A percentile compares a stretch with the other conserved stretches of the same genome.
Conservation (phyloP, 768 basidiomycete genomes). For the Auricularia heimuer region DNA sequence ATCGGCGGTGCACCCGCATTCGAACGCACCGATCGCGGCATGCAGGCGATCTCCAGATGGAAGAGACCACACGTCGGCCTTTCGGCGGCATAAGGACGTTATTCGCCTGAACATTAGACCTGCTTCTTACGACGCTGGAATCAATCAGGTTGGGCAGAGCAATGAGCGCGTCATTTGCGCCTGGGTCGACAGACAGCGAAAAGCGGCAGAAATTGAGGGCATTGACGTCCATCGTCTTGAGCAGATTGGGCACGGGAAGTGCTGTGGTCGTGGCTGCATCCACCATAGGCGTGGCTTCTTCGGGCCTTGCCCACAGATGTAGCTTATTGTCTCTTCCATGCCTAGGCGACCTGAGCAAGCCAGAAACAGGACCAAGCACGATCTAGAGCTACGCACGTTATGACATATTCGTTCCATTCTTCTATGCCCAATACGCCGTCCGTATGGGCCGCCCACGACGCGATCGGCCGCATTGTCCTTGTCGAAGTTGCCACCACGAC, state of each 20-base stretch:
- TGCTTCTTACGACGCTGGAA: slow-evolving; percentile 56
- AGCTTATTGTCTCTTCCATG: slow-evolving; percentile 83
- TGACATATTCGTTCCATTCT: slow-evolving; percentile 52
- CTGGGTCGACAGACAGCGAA: slow-evolving; percentile 33
- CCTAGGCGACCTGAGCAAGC: slow-evolving; percentile 25
- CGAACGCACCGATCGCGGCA: slow-evolving; percentile 67
- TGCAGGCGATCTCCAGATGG: slow-evolving; percentile 63
- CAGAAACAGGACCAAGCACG: not conserved
- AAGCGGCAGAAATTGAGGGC: slow-evolving; percentile 91
- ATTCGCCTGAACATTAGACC: not conserved
- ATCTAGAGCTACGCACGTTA: slow-evolving; percentile 56
- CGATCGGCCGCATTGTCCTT: slow-evolving; percentile 58
- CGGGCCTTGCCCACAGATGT: slow-evolving; percentile 56
- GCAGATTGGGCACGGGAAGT: slow-evolving; percentile 39
- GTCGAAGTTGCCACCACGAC: slow-evolving; percentile 71
- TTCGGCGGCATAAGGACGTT: slow-evolving; percentile 3
- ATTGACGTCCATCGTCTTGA: slow-evolving; percentile 78
- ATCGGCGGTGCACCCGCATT: slow-evolving; percentile 11
- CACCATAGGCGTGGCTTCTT: slow-evolving; percentile 41
- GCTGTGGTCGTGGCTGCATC: slow-evolving; percentile 45
- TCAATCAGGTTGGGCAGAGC: slow-evolving; percentile 86
- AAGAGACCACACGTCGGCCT: slow-evolving; percentile 86
- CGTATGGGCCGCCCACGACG: slow-evolving; percentile 70
- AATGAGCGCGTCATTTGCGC: slow-evolving; percentile 37
- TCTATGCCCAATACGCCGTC: slow-evolving; percentile 69